Evolutionary conservation across 2,329 filamentous ascomycete species (phyloP).

Genomic region (Thielaviopsis ethacetica): DNA sequence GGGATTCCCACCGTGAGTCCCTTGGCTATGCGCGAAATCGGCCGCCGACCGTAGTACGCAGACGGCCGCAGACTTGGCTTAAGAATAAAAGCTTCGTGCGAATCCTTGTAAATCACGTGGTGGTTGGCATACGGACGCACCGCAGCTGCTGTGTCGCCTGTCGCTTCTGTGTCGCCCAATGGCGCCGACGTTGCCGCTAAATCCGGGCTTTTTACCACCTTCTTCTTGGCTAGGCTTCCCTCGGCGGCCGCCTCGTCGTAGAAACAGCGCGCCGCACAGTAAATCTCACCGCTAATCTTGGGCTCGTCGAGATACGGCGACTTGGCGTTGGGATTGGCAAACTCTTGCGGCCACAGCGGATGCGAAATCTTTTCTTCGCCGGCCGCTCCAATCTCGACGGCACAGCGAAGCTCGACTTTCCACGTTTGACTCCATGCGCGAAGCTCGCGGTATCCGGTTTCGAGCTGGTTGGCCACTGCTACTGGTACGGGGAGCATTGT

Average conservation of each 20-base stretch:
- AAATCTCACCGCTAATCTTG: constrained; percentile 35
- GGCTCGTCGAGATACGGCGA: constrained; percentile 18
- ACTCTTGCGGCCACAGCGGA: constrained; percentile 52
- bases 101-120: constrained; percentile 76
- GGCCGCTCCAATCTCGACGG: constrained; percentile 71
- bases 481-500: constrained; percentile 83
- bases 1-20: constrained; percentile 68
- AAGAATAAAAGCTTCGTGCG: constrained; percentile 61
- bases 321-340: constrained; percentile 10
- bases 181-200: no score
- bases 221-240: constrained; percentile 21
- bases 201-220: neutral
- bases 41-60: constrained; percentile 64
- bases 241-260: constrained; percentile 41
- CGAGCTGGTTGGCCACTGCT: constrained; percentile 75
- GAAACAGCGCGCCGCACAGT: constrained; percentile 44
- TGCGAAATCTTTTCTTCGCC: constrained; percentile 87
- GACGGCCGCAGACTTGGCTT: constrained; percentile 77
- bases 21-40: constrained; percentile 70
- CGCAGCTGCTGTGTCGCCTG: constrained; percentile 24
- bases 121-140: constrained; percentile 51
- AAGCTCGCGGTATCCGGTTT: constrained; percentile 76
- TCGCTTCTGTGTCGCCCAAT: neutral
- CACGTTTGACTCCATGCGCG: constrained; percentile 84
- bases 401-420: constrained; percentile 78